Evolutionary conservation across 2,329 filamentous ascomycete species (phyloP).

Genomic region (Hypoxylon rubiginosum): DNA sequence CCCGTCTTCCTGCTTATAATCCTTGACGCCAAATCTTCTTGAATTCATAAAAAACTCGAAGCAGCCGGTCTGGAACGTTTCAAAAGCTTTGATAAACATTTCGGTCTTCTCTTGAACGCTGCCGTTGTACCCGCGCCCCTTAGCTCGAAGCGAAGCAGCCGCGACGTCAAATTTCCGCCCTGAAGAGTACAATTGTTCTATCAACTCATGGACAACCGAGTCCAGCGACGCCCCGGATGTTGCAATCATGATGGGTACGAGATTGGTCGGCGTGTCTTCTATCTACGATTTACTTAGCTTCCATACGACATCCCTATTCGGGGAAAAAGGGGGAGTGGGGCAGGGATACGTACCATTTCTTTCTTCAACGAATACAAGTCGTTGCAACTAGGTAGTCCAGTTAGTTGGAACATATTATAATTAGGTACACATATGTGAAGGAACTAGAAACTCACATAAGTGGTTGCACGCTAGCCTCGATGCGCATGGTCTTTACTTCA

Average conservation of each 20-base stretch:
- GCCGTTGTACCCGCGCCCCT: constrained; percentile 18
- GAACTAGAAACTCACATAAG: constrained; percentile 28
- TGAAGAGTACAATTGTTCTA: constrained; percentile 38
- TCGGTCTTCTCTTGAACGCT: constrained; percentile 14
- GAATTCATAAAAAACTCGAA: constrained; percentile 39
- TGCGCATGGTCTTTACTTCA: constrained; percentile 34
- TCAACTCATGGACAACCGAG: constrained; percentile 22
- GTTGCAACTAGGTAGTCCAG: constrained; percentile 27
- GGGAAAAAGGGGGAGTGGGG: neutral
- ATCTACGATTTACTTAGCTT: constrained; percentile 22
- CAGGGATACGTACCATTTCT: constrained; percentile 29
- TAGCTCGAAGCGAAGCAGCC: constrained; percentile 28
- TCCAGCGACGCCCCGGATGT: constrained; percentile 24
- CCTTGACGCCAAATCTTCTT: constrained; percentile 27
- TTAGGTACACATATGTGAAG: neutral
- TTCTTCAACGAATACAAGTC: constrained; percentile 41
- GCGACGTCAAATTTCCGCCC: constrained; percentile 34
- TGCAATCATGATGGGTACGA: constrained; percentile 37
- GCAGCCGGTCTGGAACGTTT: constrained; percentile 41
- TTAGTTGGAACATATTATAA: neutral
- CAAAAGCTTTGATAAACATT: constrained; percentile 35
- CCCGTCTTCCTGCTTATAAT: constrained; percentile 35
- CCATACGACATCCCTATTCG: neutral
- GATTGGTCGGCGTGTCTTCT: constrained; percentile 37
- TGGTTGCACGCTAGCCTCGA: constrained; percentile 38